phyloP scores from a whole-genome alignment of 768 basidiomycete genomes.

The Russula foetens region DNA sequence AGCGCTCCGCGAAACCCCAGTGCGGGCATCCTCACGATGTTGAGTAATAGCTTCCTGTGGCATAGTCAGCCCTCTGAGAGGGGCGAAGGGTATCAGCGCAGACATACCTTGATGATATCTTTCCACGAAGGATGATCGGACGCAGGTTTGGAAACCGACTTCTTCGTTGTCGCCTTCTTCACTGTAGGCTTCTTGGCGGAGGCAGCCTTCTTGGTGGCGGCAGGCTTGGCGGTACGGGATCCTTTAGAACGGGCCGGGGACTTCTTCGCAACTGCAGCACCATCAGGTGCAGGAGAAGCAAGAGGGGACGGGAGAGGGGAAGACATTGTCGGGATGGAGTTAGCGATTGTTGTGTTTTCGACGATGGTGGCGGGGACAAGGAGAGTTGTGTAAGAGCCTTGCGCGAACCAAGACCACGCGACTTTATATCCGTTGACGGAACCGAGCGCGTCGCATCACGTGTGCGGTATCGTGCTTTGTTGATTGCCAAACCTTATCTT shows the following conservation, averaged over 20 bases:
- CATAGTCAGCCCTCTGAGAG: background rate
- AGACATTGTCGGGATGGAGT: constrained; percentile 6
- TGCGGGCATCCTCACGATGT: constrained; percentile 55
- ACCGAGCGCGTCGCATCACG: constrained; percentile 19
- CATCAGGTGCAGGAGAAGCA: constrained; percentile 8
- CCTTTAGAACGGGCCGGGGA: constrained; percentile 6
- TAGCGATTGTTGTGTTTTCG: background rate
- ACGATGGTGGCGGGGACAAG: background rate
- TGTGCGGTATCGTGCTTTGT: constrained; percentile 13
- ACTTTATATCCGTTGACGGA: constrained; percentile 18
- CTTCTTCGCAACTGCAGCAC: constrained; percentile 2
- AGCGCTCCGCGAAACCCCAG: constrained; percentile 64
- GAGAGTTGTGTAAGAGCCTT: constrained; percentile 9
- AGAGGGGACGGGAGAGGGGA: constrained; percentile 17
- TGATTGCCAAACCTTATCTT: constrained; percentile 21
- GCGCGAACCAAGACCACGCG: background rate
- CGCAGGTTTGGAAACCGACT: constrained; percentile 13
- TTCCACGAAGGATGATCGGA: constrained; percentile 31
- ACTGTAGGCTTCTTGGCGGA: constrained; percentile 12
- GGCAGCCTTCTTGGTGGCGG: constrained; percentile 15
- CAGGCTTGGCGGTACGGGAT: constrained; percentile 14
- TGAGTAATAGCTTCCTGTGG: constrained; percentile 63
- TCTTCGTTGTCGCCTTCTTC: constrained; percentile 19
- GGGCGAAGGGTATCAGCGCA: background rate
- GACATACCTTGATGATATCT: constrained; percentile 32